Conservation (phyloP, 2,329 filamentous ascomycete species). For the Penicillium rolfsii region DNA sequence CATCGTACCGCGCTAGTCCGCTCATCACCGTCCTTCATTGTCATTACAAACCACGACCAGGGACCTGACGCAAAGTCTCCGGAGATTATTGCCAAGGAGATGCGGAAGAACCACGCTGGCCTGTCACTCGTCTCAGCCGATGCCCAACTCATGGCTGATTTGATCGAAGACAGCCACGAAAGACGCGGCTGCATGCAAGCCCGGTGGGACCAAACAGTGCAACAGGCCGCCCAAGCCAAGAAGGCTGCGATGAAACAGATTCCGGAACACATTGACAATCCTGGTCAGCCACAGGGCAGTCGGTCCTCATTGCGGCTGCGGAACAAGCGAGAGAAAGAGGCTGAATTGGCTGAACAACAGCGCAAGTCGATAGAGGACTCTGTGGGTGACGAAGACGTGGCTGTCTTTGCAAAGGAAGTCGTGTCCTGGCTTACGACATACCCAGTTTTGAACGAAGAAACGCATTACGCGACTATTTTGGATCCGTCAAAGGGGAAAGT, state of each 20-base stretch:
- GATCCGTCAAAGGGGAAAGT: conserved; percentile 56
- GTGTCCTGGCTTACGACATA: conserved; percentile 55
- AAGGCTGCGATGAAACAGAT: background rate
- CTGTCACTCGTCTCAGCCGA: conserved; percentile 23
- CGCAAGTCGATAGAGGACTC: background rate
- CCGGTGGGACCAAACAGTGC: conserved; percentile 43
- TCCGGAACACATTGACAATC: background rate
- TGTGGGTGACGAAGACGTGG: conserved; percentile 25
- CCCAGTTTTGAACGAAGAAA: conserved; percentile 60
- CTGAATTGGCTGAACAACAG: background rate
- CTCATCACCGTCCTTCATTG: conserved; percentile 56
- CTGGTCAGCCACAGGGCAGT: conserved; percentile 23
- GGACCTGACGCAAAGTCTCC: conserved; percentile 21
- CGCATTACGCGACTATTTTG: conserved; percentile 63
- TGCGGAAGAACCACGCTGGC: conserved; percentile 23
- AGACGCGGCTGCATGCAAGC: conserved; percentile 42
- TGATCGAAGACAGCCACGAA: conserved; percentile 41
- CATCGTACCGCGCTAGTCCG: conserved; percentile 50
- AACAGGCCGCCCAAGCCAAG: conserved; percentile 17
- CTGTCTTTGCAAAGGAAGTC: conserved; percentile 41
- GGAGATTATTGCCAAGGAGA: conserved; percentile 26
- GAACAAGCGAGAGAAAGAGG: conserved; percentile 15
- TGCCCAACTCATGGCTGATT: conserved; percentile 26
- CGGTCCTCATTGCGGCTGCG: conserved; percentile 19
- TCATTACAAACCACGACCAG: conserved; percentile 61